A percentile compares a stretch with the other conserved stretches of the same genome.
These are phyloP conservation scores for Candida tallmaniae DNA, from an alignment of 805 yeast species.

Conservation along the genomic window DNA sequence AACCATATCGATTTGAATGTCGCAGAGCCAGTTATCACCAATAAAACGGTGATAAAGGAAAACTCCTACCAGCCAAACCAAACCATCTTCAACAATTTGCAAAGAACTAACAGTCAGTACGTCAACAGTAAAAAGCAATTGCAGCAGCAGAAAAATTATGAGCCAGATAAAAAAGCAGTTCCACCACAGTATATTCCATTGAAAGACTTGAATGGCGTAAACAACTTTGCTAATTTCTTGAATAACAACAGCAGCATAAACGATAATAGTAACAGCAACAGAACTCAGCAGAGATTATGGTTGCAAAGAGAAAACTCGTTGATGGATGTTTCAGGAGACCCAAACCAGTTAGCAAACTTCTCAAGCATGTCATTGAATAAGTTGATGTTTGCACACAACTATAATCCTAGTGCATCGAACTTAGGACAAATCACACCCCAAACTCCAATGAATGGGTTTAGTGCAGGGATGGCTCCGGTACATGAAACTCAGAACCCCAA, in stretches of 20 bases:
- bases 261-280: slow-evolving; percentile 12
- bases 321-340: slow-evolving; percentile 47
- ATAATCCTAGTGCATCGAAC: slow-evolving; percentile 21
- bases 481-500: slow-evolving; percentile 3
- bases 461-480: slow-evolving; percentile 7
- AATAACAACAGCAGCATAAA: slow-evolving; percentile 7
- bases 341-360: slow-evolving; percentile 27
- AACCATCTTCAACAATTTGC: slow-evolving; percentile 37
- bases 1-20: slow-evolving; percentile 20
- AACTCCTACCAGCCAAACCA: slow-evolving; percentile 41
- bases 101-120: slow-evolving; percentile 36
- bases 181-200: slow-evolving; percentile 3
- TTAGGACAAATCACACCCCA: slow-evolving; percentile 11
- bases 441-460: slow-evolving; percentile 4
- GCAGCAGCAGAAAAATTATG: slow-evolving; percentile 10
- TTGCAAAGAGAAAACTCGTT: slow-evolving; percentile 72
- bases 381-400: slow-evolving; percentile 33
- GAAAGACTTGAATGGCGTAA: slow-evolving; percentile 18
- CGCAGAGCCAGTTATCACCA: slow-evolving; percentile 31
- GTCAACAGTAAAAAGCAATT: slow-evolving; percentile 20
- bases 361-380: slow-evolving; percentile 37
- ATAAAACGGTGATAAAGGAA: slow-evolving; percentile 26
- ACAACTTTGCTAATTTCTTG: slow-evolving; percentile 29
- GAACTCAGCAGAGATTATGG: slow-evolving; percentile 86
- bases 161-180: not conserved